These are phyloP conservation scores for Paratinospora sagittata DNA, from an alignment of 164 flowering plant species.

Conservation along the genomic window DNA sequence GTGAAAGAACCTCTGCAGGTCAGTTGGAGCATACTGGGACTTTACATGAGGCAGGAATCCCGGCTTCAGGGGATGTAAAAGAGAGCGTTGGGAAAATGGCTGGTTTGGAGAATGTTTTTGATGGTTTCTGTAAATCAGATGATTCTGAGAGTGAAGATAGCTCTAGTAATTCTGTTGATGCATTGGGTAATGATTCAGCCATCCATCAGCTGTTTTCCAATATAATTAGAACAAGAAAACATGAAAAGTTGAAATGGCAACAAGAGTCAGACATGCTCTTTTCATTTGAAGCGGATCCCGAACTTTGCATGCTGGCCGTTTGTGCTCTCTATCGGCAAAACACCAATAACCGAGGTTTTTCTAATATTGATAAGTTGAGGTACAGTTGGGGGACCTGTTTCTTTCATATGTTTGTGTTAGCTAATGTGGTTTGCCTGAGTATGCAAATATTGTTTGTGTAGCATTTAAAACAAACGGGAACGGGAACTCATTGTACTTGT, in stretches of 20 bases:
- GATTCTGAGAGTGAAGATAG: constrained; percentile 19
- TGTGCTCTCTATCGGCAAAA: constrained; percentile 75
- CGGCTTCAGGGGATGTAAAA: constrained; percentile 14
- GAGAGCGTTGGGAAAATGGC: constrained; percentile 28
- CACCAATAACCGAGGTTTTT: constrained; percentile 48
- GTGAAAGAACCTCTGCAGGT: constrained; percentile 7
- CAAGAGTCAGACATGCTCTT: constrained; percentile 71
- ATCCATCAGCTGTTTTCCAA: constrained; percentile 26
- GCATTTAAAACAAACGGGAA: neutral
- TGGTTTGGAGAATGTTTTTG: constrained; percentile 36
- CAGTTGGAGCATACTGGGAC: constrained; percentile 5
- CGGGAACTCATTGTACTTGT: neutral
- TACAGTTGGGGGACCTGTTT: constrained; percentile 17
- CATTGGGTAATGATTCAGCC: constrained; percentile 12
- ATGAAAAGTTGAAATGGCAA: constrained; percentile 37
- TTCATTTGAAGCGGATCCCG: constrained; percentile 52
- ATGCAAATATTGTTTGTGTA: neutral
- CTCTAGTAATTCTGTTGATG: constrained; percentile 24
- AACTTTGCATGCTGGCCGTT: constrained; percentile 73
- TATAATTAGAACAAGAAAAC: constrained; percentile 34
- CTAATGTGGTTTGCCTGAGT: neutral
- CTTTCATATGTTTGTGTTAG: neutral
- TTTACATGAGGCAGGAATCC: constrained; percentile 11
- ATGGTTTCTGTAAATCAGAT: constrained; percentile 41
- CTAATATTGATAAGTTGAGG: constrained; percentile 53